Base-by-base conservation (phyloP, 2,329 filamentous ascomycete species). In the Epichloe brachyelytri region DNA sequence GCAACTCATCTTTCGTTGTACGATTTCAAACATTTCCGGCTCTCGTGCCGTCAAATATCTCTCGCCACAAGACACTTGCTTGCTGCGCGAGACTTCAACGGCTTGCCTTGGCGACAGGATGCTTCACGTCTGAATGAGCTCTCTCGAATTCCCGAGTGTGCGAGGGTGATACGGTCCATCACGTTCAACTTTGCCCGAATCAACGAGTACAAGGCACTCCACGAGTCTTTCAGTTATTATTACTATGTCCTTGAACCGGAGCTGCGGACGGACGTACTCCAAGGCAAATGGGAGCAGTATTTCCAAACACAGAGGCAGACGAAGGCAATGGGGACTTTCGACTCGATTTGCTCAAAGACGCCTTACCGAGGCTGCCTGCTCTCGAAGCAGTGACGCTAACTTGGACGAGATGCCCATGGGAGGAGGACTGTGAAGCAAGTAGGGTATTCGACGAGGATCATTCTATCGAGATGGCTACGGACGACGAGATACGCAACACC, bases 171-270 rank as follows among this genome's bases (percentile, higher is more conserved):
- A 59, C 63, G 64, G 30, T 65, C 68, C 19, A 59, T 75, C 53
- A 70, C 67, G 52, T 67, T 76, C 58, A 73, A 73, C 58, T 66
- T 76, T 49, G 63, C 69, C 51, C 66, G 69, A 46, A 56, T 73
- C 43, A 64, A 70, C 54, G 66, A 67, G 51, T 69, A 70, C 50
- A 65, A 66, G 54, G 68, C 66, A 52, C 64, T 66, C 51, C 63
- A 68, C 51, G 57, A 60, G 19, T 61, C 61, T 7, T 64, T 59
- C 56, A 62, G 64, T 51, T 62, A 69, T 51, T 62, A 69, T 52
- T 66, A 69, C 51, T 71, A 65, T 58, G 56, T 66, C 20, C 58
- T 63, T 50, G 63, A 66, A 47, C 65, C 65, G 37, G 67, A 69
- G 53, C 63, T 68, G 47, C 65, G 63, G 45, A 60, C 60, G 48